phyloP scores from a whole-genome alignment of 345 rosid genomes.

The Mangifera indica region DNA sequence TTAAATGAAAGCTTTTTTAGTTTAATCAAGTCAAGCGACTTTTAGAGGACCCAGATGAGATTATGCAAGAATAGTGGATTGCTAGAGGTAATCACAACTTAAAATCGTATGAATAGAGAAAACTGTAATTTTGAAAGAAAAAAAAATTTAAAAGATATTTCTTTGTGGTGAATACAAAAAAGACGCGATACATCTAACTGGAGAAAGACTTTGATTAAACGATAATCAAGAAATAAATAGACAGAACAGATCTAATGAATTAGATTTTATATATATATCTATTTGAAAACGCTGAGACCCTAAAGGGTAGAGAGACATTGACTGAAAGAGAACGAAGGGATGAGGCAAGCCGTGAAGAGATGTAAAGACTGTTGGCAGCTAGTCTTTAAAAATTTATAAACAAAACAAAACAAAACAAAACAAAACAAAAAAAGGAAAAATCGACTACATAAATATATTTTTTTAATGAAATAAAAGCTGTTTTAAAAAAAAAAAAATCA shows the following conservation, averaged over 20 bases:
- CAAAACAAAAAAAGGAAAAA: too few relatives aligned
- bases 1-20: not conserved
- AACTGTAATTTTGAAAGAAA: not conserved
- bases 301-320: not conserved
- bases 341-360: not conserved
- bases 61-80: not conserved
- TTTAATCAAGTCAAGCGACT: not conserved
- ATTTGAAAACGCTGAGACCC: not conserved
- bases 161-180: not conserved
- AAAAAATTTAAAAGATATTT: not conserved
- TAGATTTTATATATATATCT: not conserved
- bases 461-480: too few relatives aligned
- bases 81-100: not conserved
- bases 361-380: too few relatives aligned
- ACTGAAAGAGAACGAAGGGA: too few relatives aligned
- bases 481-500: too few relatives aligned
- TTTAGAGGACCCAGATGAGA: slow-evolving; percentile 21
- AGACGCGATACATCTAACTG: not conserved
- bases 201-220: not conserved
- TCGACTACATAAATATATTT: too few relatives aligned
- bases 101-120: not conserved
- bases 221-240: not conserved
- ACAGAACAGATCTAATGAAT: not conserved
- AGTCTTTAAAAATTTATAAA: too few relatives aligned
- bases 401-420: too few relatives aligned